Base-by-base conservation (phyloP, 2,329 filamentous ascomycete genomes). In the Hyphodiscus sp. region DNA sequence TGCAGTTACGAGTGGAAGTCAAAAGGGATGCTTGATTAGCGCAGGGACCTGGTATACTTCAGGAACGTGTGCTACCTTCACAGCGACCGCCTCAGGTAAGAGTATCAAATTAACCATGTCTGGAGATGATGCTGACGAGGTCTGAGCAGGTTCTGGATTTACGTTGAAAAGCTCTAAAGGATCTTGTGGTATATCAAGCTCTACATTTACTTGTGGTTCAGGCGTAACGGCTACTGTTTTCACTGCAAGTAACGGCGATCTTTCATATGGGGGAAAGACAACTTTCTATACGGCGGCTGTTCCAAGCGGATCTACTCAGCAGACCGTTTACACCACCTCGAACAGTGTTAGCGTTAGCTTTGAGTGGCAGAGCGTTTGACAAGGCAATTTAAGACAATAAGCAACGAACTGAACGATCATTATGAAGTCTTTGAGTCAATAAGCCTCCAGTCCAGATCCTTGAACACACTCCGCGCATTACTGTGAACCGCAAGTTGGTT, bases 31-130 rank as follows among this genome's bases (percentile, higher is more conserved):
- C 61, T 75, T 89, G 54, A 89, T 88, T 64, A 77, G 77, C 52
- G 74, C 70, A 10, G 86, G 86, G 0, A 80, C 77, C 0, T 89
- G 85, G 86, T 89, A 85, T 64, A 76, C 76, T 0, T 76, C 74
- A 1, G 84, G 85, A 1, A 85, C 83, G 0, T 88, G 85, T 63
- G 86, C 85, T 0, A 85, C 79, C 0, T 86, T 81, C 66, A 81
- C 76, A 0, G 81, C 82, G 4, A 69, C 76, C 3, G 55, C 73
- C 45, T 76, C 69, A 19, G 77, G 76, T 43, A 82, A 83, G 45
- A 15, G 29, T 2, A n/a, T 8, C 10, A 13, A 8, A 29, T 13
- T 6, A 23, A 23, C 15, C 6, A 38, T 38, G 33, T 38, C 20
- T 23, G 23, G n/a, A 8, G 18, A 50, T 13, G 13, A 13, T 45